These are phyloP conservation scores for Tolypocladium inflatum DNA, from an alignment of 2,329 filamentous ascomycete genomes.

Conservation along the genomic window DNA sequence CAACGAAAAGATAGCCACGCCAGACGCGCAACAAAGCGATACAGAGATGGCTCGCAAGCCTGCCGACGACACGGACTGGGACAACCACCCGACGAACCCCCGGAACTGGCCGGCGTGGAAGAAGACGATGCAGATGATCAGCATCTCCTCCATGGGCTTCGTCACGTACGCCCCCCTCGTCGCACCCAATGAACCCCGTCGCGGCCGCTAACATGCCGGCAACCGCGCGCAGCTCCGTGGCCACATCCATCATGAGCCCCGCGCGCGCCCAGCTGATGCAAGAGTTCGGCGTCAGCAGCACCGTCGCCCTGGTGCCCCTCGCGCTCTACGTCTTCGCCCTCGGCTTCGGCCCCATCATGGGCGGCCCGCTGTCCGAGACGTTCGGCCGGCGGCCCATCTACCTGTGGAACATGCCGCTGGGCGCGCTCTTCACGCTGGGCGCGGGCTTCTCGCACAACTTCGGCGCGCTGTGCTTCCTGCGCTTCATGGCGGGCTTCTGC, in stretches of 20 bases:
- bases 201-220: not conserved
- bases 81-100: conserved; percentile 24
- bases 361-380: conserved; percentile 49
- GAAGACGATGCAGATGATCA: conserved; percentile 28
- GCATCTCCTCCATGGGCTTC: conserved; percentile 28
- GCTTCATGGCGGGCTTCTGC: conserved; percentile 47
- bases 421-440: conserved; percentile 46
- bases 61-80: not conserved
- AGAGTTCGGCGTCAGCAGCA: conserved; percentile 44
- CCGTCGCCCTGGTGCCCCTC: conserved; percentile 47
- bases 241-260: conserved; percentile 43
- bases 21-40: not conserved
- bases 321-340: conserved; percentile 52
- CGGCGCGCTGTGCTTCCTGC: conserved; percentile 38
- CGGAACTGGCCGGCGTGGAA: conserved; percentile 38
- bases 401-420: conserved; percentile 32
- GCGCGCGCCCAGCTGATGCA: conserved; percentile 34
- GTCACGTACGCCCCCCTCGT: conserved; percentile 22
- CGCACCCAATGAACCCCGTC: no score
- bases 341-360: conserved; percentile 48
- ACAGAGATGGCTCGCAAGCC: not conserved
- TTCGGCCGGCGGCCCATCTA: conserved; percentile 47
- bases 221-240: conserved; percentile 34
- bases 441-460: conserved; percentile 41
- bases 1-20: not conserved